Percentiles rank a stretch among this genome's conserved stretches.
Evolutionary conservation across 1,139 yeast genomes (phyloP).

Genomic region (Nakaseomyces delphensis): DNA sequence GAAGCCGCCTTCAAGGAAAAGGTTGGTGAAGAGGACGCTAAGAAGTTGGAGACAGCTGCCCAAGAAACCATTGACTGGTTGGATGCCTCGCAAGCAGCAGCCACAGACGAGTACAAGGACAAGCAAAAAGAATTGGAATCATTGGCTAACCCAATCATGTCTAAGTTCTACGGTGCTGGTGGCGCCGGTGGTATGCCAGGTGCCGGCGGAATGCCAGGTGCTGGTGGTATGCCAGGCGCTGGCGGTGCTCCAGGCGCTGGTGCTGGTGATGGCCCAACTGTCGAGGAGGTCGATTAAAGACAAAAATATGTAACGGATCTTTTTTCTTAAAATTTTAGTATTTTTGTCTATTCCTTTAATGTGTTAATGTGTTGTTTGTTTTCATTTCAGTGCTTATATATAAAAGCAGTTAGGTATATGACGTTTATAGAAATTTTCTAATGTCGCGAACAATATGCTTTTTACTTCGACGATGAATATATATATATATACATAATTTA

Average conservation of each 20-base stretch:
- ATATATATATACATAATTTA: too few species aligned
- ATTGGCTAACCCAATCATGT: conserved; percentile 56
- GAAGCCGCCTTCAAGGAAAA: conserved; percentile 60
- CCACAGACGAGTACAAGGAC: conserved; percentile 70
- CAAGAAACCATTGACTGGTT: conserved; percentile 77
- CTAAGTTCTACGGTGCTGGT: conserved; percentile 49
- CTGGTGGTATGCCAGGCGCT: conserved; percentile 17
- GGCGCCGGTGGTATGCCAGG: conserved; percentile 43
- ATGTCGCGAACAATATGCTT: background rate
- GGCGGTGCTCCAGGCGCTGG: conserved; percentile 34
- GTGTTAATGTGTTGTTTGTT: background rate
- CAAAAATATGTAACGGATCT: background rate
- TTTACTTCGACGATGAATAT: background rate
- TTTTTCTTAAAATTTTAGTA: background rate
- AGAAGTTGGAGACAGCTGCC: conserved; percentile 70
- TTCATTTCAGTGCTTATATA: background rate
- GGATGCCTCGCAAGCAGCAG: conserved; percentile 76
- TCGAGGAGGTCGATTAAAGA: conserved; percentile 56
- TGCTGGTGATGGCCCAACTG: conserved; percentile 50
- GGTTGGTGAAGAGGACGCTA: conserved; percentile 78
- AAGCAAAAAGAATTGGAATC: conserved; percentile 57
- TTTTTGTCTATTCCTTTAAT: background rate
- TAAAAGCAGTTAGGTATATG: background rate
- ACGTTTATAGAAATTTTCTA: background rate
- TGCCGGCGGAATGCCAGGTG: conserved; percentile 36